These are phyloP conservation scores for Pichia rugopelliculosa DNA, from an alignment of 805 yeast genomes.

Conservation along the genomic window DNA sequence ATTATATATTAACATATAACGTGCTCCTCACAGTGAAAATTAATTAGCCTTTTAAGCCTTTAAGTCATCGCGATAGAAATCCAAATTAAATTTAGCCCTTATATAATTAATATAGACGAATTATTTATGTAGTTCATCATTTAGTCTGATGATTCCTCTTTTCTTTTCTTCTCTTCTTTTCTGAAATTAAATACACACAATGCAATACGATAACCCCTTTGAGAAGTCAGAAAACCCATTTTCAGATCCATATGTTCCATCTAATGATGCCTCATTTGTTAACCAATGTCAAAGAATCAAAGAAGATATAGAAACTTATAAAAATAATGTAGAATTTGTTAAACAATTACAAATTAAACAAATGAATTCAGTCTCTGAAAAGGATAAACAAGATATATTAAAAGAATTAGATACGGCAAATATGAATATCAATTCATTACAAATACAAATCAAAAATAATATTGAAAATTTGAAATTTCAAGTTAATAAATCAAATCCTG, in stretches of 20 bases:
- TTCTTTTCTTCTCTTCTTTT: not conserved
- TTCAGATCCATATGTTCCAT: constrained; percentile 8
- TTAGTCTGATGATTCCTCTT: too few species aligned
- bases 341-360: constrained; percentile 12
- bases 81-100: not conserved
- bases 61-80: not conserved
- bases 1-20: too few species aligned
- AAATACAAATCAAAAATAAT: constrained; percentile 44
- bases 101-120: too few species aligned
- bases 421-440: constrained; percentile 10
- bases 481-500: constrained; percentile 53
- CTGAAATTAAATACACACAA: not conserved
- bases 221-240: constrained; percentile 11
- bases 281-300: constrained; percentile 3
- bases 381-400: constrained; percentile 3
- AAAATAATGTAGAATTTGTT: constrained; percentile 4
- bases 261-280: not conserved
- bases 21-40: too few species aligned
- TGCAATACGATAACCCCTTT: constrained; percentile 9
- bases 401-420: constrained; percentile 7
- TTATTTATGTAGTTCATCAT: too few species aligned
- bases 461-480: constrained; percentile 65
- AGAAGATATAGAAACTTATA: constrained; percentile 8
- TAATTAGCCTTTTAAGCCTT: too few species aligned
- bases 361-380: constrained; percentile 10